Base-by-base conservation (phyloP, 2,329 filamentous ascomycete species). In the Stagonosporopsis rhizophila region DNA sequence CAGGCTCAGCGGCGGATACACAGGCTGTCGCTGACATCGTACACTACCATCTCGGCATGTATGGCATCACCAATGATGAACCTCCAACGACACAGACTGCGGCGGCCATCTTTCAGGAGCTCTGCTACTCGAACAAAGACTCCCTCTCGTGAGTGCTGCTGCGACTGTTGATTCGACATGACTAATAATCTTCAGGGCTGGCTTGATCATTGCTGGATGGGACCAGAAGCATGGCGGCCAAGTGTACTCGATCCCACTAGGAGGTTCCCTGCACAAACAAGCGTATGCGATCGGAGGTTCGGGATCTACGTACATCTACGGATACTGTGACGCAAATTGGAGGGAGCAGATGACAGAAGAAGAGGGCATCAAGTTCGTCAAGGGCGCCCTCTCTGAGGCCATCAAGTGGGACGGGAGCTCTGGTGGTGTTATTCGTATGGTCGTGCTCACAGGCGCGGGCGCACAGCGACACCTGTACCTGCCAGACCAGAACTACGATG, bases 361-460 rank as follows among this genome's bases (percentile, higher is more conserved):
- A 52, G 93, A 96, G 60, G 95, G 95, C 1, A 88, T 99, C 64
- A 79, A 88, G 37, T 99, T 99, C 72, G 95, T 99, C 76, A 97
- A 96, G 82, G 89, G 88, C 44, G 89, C 95, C 28, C 82, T 99
- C 74, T 83, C 87, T 72, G 94, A 99, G 83, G 95, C 95, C 15
- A 98, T 99, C 85, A 96, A 96, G 81, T 99, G 95, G 95, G 95
- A 99, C 76, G 95, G 95, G 63, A 97, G 93, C 82, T 98, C 95
- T 3, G 95, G 95, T 65, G 95, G 95, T 81, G 95, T 99, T 58
- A 99, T 99, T 72, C 88, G 95, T 68, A 92, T 99, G 91, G 94
- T 98, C 60, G 95, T 99, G 57, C 81, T 99, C 79, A 99, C 94
- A 61, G 88, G 87, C 70, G 87, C 90, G 74, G 95, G 95, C 32